A percentile compares a stretch with the other conserved stretches of the same genome.
Conservation (phyloP, 768 basidiomycete species). For the Podaxis mareebaensis region DNA sequence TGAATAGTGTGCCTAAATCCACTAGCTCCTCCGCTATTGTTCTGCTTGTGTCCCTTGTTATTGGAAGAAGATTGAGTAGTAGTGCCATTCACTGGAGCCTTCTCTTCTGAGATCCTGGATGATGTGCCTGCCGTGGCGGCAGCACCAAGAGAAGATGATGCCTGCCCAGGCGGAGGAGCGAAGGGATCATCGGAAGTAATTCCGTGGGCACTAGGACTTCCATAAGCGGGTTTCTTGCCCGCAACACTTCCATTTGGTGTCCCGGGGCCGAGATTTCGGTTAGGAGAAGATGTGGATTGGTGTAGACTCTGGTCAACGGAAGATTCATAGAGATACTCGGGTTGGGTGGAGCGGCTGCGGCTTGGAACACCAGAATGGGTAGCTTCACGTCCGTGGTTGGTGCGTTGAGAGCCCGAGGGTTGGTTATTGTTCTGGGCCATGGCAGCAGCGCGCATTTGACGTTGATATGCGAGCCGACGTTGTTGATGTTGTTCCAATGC, state of each 20-base stretch:
- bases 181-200: constrained; percentile 76
- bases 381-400: constrained; percentile 55
- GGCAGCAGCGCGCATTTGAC: constrained; percentile 67
- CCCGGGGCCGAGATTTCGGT: constrained; percentile 22
- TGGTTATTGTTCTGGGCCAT: constrained; percentile 27
- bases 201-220: constrained; percentile 35
- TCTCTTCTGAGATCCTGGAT: constrained; percentile 20
- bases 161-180: constrained; percentile 39
- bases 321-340: constrained; percentile 76
- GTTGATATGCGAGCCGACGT: constrained; percentile 80
- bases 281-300: constrained; percentile 32
- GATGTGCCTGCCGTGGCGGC: constrained; percentile 22
- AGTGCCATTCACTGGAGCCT: constrained; percentile 10
- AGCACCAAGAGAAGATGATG: constrained; percentile 3
- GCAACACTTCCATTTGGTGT: constrained; percentile 28
- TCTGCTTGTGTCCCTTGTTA: constrained; percentile 50
- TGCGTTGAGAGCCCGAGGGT: constrained; percentile 34
- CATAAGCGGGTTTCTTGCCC: constrained; percentile 26
- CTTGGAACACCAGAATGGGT: constrained; percentile 38
- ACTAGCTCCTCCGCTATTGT: constrained; percentile 34
- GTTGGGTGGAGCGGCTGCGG: constrained; percentile 61
- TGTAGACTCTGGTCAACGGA: constrained; percentile 58
- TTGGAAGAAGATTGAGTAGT: constrained; percentile 17
- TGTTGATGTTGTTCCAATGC: constrained; percentile 85
- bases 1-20: constrained; percentile 90